phyloP scores from a whole-genome alignment of 1,284 basidiomycete genomes.

The Schizopora paradoxa region DNA sequence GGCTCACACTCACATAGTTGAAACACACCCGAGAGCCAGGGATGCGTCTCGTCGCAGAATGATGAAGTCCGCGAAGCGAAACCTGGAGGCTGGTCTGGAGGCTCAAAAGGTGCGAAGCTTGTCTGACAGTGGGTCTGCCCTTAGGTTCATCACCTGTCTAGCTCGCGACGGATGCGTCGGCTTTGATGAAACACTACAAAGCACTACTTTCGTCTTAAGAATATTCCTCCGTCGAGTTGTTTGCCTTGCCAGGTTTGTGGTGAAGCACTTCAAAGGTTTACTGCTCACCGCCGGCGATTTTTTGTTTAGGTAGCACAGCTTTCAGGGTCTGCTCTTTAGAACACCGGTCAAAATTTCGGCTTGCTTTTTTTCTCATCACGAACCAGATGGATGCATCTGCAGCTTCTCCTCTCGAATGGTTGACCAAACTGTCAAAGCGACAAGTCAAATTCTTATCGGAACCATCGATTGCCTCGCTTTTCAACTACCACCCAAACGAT shows the following conservation, averaged over 20 bases:
- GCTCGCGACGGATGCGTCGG: slow-evolving; percentile 38
- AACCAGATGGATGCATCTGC: no score
- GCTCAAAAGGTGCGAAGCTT: slow-evolving; percentile 33
- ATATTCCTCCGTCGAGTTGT: no score
- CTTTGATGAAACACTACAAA: slow-evolving; percentile 42
- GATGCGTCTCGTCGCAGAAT: slow-evolving; percentile 33
- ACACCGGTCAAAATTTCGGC: no score
- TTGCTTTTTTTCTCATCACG: no score
- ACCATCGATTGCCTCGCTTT: background rate
- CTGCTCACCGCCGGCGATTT: no score
- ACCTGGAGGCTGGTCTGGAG: slow-evolving; percentile 37
- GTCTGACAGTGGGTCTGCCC: background rate
- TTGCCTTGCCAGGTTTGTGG: no score
- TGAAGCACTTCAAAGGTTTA: no score
- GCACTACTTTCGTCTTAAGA: slow-evolving; percentile 31
- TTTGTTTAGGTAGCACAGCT: no score
- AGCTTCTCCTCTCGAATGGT: no score
- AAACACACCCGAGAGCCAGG: slow-evolving; percentile 30
- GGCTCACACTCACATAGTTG: slow-evolving; percentile 27
- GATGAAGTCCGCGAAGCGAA: slow-evolving; percentile 31
- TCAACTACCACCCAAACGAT: slow-evolving; percentile 11
- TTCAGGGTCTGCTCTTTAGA: no score
- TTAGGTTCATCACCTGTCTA: slow-evolving; percentile 17
- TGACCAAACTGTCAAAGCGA: no score
- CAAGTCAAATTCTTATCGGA: background rate